Evolutionary conservation across 371 early-diverging fungal species (phyloP).

Genomic region (Mortierella sp.): DNA sequence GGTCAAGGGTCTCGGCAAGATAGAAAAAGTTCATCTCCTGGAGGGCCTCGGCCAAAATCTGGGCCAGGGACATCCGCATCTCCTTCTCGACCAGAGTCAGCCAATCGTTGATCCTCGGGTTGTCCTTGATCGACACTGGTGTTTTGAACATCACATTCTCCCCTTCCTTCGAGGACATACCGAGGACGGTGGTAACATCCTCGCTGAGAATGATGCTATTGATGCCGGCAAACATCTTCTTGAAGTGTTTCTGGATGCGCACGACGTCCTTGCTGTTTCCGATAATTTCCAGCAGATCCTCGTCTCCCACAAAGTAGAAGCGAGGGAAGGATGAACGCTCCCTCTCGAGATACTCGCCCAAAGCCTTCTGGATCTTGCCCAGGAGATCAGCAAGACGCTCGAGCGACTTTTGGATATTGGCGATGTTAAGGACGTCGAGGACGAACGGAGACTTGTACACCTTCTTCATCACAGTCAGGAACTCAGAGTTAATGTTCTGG

Average conservation of each 20-base stretch:
- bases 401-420: slow-evolving; percentile 94
- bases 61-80: slow-evolving; percentile 89
- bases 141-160: slow-evolving; percentile 88
- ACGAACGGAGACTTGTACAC: slow-evolving; percentile 98
- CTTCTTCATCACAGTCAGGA: slow-evolving; percentile 96
- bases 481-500: slow-evolving; percentile 96
- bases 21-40: slow-evolving; percentile 74
- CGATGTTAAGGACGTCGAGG: slow-evolving; percentile 92
- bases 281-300: slow-evolving; percentile 98
- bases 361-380: slow-evolving; percentile 96
- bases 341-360: slow-evolving; percentile 97
- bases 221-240: slow-evolving; percentile 99
- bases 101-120: slow-evolving; percentile 97
- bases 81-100: slow-evolving; percentile 93
- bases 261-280: slow-evolving; percentile 97
- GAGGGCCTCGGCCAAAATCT: slow-evolving; percentile 79
- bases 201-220: slow-evolving; percentile 85
- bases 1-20: slow-evolving; percentile 69
- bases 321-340: slow-evolving; percentile 98
- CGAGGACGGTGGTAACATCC: slow-evolving; percentile 78
- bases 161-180: slow-evolving; percentile 94
- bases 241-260: slow-evolving; percentile 97
- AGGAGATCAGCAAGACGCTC: slow-evolving; percentile 94
- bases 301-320: slow-evolving; percentile 99
- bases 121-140: slow-evolving; percentile 83